Evolutionary conservation across 345 rosid genomes (phyloP), one percentile per base, ranked within the genome.

Genomic region (Abelmoschus esculentus): DNA sequence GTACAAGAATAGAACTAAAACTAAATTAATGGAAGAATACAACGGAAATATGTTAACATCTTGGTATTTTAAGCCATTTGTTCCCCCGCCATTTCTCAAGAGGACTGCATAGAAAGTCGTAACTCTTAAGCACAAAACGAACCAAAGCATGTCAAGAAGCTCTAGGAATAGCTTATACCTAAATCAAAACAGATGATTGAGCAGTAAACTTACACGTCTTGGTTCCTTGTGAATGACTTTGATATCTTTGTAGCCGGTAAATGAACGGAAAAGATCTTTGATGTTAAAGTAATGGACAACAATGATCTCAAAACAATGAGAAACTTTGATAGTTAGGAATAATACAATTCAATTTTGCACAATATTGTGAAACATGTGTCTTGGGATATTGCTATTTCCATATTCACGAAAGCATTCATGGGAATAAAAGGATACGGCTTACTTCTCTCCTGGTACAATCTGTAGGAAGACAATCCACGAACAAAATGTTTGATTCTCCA

Each of bases 381-480:
- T 22, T 14, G 38, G 10, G 12, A 44, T 22, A 53, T 26, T 63
- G 31, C 14, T 46, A 55, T 34, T 9, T 53, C 61, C 47, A 32
- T 32, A 10, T 54, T 54, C 46, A 34, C 11, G 10, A 7, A 38
- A 17, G 31, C 15, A 72, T 34, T 40, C 26, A 47, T 15, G 18
- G 31, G 13, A 15, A 29, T 64, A 57, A 75, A 82, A 87, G 87
- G 89, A 87, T 83, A 85, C 88, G 85, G 3, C 86, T 84, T n/a
- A 83, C 92, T 82, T 87, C 92, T 74, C 92, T 82, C 74, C 89
- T 81, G 34, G 85, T 82, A 77, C 89, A 85, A 72, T 85, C 84
- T 12, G 81, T 80, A 65, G 87, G 87, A 49, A 87, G 92, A 44
- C 87, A 87, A 67, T 75, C 85, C 31, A 87, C 86, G 69, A 80